Percentiles rank a stretch among this genome's conserved stretches.
phyloP scores from a whole-genome alignment of 2,329 filamentous ascomycete genomes.

The Diplodia intermedia region DNA sequence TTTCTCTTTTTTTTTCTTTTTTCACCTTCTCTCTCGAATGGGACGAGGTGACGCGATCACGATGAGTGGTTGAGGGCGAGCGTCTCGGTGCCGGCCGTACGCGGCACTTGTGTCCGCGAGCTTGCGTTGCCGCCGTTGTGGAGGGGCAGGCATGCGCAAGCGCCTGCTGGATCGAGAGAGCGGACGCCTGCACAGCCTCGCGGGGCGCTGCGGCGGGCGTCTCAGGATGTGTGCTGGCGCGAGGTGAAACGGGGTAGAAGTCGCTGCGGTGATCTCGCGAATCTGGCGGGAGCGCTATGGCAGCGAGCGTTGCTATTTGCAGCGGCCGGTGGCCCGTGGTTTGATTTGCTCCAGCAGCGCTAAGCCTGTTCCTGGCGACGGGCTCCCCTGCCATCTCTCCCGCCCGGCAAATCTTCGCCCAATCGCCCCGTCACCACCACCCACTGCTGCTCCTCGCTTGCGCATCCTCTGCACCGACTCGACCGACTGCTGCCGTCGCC shows the following conservation, averaged over 20 bases:
- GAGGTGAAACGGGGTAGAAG: slow-evolving; percentile 7
- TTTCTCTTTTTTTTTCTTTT: too few species aligned
- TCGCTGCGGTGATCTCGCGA: slow-evolving; percentile 15
- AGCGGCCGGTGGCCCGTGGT: neutral
- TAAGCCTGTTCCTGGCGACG: slow-evolving; percentile 22
- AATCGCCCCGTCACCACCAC: neutral
- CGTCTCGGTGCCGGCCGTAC: neutral
- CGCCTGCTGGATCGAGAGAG: neutral
- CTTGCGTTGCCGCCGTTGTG: slow-evolving; percentile 5
- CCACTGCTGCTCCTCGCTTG: slow-evolving; percentile 2
- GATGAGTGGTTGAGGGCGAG: too few species aligned
- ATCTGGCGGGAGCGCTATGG: slow-evolving; percentile 15
- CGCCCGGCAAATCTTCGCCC: neutral
- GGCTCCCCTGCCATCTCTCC: neutral
- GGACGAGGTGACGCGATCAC: slow-evolving; percentile 11
- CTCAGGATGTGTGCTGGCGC: slow-evolving; percentile 2
- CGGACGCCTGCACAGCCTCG: slow-evolving; percentile 1
- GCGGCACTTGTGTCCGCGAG: neutral
- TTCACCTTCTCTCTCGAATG: neutral
- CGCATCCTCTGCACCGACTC: neutral
- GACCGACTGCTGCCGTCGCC: neutral
- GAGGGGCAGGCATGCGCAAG: slow-evolving; percentile 6
- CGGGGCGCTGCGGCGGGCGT: slow-evolving; percentile 1
- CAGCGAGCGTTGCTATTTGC: slow-evolving; percentile 11
- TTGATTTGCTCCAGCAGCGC: slow-evolving; percentile 5